These are phyloP conservation scores for Populus euphratica DNA, from an alignment of 345 rosid species.

Conservation along the genomic window DNA sequence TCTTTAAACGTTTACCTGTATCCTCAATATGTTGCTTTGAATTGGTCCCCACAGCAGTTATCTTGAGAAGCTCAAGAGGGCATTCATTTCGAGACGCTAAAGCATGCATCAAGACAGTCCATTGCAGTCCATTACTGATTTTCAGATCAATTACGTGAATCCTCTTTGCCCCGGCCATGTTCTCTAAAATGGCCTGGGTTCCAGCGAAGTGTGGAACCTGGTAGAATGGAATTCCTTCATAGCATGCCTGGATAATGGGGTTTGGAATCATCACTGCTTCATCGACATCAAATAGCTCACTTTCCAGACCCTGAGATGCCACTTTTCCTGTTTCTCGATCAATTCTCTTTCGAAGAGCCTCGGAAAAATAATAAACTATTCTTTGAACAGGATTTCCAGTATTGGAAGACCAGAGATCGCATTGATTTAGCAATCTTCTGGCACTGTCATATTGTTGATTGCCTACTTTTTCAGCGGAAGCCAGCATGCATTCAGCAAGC, in stretches of 20 bases:
- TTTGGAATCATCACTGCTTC: conserved; percentile 11
- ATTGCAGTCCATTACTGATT: conserved; percentile 38
- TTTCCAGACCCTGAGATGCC: background rate
- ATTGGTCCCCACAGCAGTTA: conserved; percentile 38
- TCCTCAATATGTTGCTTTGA: conserved; percentile 24
- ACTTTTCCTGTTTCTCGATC: conserved; percentile 6
- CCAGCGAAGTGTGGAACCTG: conserved; percentile 37
- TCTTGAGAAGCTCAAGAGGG: conserved; percentile 41
- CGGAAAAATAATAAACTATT: conserved; percentile 12
- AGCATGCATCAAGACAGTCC: conserved; percentile 52
- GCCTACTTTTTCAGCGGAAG: conserved; percentile 13
- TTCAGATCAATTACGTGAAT: conserved; percentile 42
- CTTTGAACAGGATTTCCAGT: conserved; percentile 16
- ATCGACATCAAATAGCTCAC: background rate
- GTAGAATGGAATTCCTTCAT: conserved; percentile 31
- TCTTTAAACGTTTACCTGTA: conserved; percentile 34
- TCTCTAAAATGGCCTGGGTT: conserved; percentile 45
- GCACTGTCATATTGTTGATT: conserved; percentile 13
- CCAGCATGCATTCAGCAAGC: conserved; percentile 20
- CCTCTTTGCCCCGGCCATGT: conserved; percentile 34
- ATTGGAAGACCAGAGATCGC: conserved; percentile 13
- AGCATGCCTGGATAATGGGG: conserved; percentile 21
- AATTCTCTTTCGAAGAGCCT: conserved; percentile 16
- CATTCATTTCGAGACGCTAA: conserved; percentile 25
- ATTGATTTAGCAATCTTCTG: conserved; percentile 7